Evolutionary conservation across 2,329 filamentous ascomycete genomes (phyloP), one percentile per base, ranked within the genome.

Genomic region (Pestalotiopsis sp.): DNA sequence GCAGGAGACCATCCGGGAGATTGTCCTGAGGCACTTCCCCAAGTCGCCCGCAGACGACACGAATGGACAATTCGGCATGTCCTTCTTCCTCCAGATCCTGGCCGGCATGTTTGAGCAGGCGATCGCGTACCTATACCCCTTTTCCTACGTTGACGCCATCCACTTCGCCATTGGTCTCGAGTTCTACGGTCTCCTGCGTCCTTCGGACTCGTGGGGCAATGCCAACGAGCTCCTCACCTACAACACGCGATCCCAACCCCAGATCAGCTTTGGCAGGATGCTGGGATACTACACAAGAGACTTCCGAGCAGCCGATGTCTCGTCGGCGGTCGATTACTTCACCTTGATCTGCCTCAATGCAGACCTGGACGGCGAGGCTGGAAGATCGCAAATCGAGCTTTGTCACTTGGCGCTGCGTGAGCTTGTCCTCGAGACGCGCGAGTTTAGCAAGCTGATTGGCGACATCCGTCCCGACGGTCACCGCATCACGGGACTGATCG

Each of bases 51-150:
- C 88, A n/a, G 94, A 97, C 68, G 92, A 93, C 70, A 82, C 80
- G 39, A 88, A 88, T 69, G 92, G 92, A 72, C 91, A 90, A 70
- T 96, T 94, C 73, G 94, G 92, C 75, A 94, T 95, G 76, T 97
- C 92, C 81, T 98, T 99, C 82, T 94, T 97, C 80, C 88, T 99
- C 71, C 94, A 97, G 78, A 88, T 97, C 56, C 84, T 98, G 64
- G 91, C 92, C 38, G 96, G 96, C 71, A 91, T 98, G 87, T 99
- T 97, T 73, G 96, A 99, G 81, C 91, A 96, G 75, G 96, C 95
- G 17, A 86, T 99, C 65, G 91, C 92, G 39, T 98, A 97, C 79
- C 87, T 99, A 20, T 98, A 98, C 77, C 88, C 90, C 60, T 96
- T 97, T 81, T 93, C 94, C 64, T 97, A 97, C 75, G 89, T 97